These are phyloP conservation scores for Trichoderma erinaceum DNA, from an alignment of 495 filamentous ascomycete genomes.

Conservation along the genomic window DNA sequence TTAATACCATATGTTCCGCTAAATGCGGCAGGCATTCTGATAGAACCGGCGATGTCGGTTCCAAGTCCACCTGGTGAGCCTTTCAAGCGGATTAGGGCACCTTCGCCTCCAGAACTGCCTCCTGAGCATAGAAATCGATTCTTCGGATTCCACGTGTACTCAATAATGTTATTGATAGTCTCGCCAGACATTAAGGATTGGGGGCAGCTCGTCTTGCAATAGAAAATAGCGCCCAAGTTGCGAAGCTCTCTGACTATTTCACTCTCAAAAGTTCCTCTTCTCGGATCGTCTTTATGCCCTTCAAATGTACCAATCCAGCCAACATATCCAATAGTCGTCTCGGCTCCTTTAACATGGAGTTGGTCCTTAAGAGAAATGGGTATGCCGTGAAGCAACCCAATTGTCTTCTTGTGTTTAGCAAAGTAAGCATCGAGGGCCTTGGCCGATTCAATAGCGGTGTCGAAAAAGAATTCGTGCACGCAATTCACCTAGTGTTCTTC, in stretches of 20 bases:
- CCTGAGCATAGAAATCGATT: conserved; percentile 54
- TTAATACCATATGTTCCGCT: conserved; percentile 55
- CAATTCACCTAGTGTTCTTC: neutral
- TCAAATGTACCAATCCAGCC: conserved; percentile 15
- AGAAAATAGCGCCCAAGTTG: conserved; percentile 61
- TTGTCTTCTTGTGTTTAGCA: conserved; percentile 57
- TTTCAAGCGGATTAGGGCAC: conserved; percentile 39
- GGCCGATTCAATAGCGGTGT: conserved; percentile 58
- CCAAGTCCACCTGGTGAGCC: conserved; percentile 41
- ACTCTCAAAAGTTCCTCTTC: neutral
- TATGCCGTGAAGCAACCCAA: conserved; percentile 69
- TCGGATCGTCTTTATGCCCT: neutral
- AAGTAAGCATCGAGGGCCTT: conserved; percentile 49
- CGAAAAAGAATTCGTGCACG: conserved; percentile 34
- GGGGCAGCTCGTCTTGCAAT: conserved; percentile 69
- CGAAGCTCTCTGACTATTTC: neutral
- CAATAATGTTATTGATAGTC: conserved; percentile 60
- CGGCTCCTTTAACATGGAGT: conserved; percentile 65
- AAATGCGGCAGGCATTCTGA: conserved; percentile 56
- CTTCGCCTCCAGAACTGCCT: conserved; percentile 56
- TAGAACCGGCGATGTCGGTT: conserved; percentile 68
- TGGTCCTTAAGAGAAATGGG: conserved; percentile 50
- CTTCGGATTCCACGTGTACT: conserved; percentile 57
- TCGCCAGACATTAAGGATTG: conserved; percentile 49
- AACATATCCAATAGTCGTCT: conserved; percentile 54